These are phyloP conservation scores for Elsinoe arachidis DNA, from an alignment of 2,329 filamentous ascomycete species.

Conservation along the genomic window DNA sequence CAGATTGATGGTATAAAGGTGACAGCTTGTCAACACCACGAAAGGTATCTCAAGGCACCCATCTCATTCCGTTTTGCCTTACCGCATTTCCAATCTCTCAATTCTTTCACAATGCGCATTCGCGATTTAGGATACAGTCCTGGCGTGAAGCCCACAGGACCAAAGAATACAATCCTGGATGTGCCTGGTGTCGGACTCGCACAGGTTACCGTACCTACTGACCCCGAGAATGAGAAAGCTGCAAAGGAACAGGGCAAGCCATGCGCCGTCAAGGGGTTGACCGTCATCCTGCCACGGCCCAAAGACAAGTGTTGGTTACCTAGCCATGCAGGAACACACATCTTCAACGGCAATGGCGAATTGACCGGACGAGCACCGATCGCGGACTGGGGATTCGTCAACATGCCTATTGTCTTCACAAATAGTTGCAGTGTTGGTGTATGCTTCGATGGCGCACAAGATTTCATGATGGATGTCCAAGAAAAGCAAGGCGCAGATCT, in stretches of 20 bases:
- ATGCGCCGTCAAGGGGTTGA: constrained; percentile 34
- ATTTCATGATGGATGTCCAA: constrained; percentile 41
- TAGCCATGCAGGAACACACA: constrained; percentile 42
- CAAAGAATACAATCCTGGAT: constrained; percentile 38
- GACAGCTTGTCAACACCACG: not conserved
- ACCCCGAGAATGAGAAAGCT: constrained; percentile 19
- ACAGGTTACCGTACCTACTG: constrained; percentile 30
- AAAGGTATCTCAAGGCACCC: too few species aligned
- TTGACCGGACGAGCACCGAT: constrained; percentile 55
- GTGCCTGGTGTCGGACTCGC: constrained; percentile 36
- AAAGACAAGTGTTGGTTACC: constrained; percentile 34
- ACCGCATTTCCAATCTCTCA: too few species aligned
- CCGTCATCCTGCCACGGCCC: constrained; percentile 35
- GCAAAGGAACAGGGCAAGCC: constrained; percentile 3
- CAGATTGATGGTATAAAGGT: too few species aligned
- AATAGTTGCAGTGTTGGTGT: constrained; percentile 51
- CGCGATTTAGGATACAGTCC: constrained; percentile 33
- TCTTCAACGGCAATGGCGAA: constrained; percentile 57
- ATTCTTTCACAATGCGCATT: constrained; percentile 19
- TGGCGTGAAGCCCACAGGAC: constrained; percentile 31
- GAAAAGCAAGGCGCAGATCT: constrained; percentile 27
- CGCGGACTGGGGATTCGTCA: constrained; percentile 51
- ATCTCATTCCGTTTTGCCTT: too few species aligned
- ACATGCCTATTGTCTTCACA: constrained; percentile 53
- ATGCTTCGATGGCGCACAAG: constrained; percentile 52